These are phyloP conservation scores for Trametes sanguinea DNA, from an alignment of 768 basidiomycete genomes.

Conservation along the genomic window DNA sequence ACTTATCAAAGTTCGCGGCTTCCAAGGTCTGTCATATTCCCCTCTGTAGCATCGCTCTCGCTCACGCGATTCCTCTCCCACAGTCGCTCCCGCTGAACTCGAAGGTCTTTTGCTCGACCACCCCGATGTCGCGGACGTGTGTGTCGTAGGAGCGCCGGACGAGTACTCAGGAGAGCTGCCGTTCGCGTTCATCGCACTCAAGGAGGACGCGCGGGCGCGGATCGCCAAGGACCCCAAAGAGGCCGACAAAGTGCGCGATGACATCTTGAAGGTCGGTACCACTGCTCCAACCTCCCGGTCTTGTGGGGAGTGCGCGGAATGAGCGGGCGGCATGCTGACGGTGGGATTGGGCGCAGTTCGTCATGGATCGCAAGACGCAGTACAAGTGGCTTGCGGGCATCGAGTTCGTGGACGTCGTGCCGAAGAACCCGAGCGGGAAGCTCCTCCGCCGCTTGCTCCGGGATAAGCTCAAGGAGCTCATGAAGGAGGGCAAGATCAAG, in stretches of 20 bases:
- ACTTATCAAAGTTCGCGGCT: slow-evolving; percentile 68
- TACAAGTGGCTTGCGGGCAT: slow-evolving; percentile 44
- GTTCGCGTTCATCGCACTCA: slow-evolving; percentile 64
- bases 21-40: slow-evolving; percentile 42
- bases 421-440: slow-evolving; percentile 37
- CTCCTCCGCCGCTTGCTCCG: slow-evolving; percentile 33
- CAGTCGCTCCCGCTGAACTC: slow-evolving; percentile 70
- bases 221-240: slow-evolving; percentile 36
- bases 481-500: slow-evolving; percentile 17
- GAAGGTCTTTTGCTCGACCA: slow-evolving; percentile 67
- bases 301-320: background rate
- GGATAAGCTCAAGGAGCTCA: slow-evolving; percentile 25
- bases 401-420: slow-evolving; percentile 38
- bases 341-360: slow-evolving; percentile 29
- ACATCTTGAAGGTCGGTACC: slow-evolving; percentile 54
- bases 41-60: background rate
- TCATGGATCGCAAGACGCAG: slow-evolving; percentile 33
- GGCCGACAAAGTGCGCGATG: slow-evolving; percentile 42
- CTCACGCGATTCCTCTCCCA: background rate
- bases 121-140: slow-evolving; percentile 58
- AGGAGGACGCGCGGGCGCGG: slow-evolving; percentile 38
- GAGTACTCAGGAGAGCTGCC: slow-evolving; percentile 76
- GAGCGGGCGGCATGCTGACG: slow-evolving; percentile 1
- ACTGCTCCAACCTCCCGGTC: background rate
- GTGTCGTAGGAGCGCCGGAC: slow-evolving; percentile 67